A percentile compares a stretch with the other conserved stretches of the same genome.
Conservation (phyloP, 202 grass and related monocot genomes). For the Elaeis oleifera region DNA sequence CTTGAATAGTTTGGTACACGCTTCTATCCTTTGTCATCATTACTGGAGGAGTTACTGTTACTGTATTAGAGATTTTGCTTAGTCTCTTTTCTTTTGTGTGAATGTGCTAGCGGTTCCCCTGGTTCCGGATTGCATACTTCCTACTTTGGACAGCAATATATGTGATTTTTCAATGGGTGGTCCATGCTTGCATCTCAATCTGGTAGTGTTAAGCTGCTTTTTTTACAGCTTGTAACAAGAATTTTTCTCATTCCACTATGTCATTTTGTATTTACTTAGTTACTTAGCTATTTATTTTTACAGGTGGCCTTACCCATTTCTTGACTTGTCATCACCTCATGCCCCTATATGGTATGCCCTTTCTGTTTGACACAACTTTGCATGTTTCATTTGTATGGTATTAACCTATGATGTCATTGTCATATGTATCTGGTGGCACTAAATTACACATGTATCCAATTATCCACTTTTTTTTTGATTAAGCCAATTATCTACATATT, state of each 20-base stretch:
- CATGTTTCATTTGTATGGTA: too few species aligned
- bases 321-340: slow-evolving; percentile 49
- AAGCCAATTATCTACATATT: too few species aligned
- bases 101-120: slow-evolving; percentile 60
- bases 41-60: neutral
- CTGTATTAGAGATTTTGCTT: neutral
- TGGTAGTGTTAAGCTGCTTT: slow-evolving; percentile 33
- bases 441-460: too few species aligned
- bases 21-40: neutral
- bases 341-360: slow-evolving; percentile 62
- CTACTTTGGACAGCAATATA: slow-evolving; percentile 67
- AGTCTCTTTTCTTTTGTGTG: slow-evolving; percentile 15
- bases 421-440: too few species aligned
- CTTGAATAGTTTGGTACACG: slow-evolving; percentile 74
- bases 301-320: slow-evolving; percentile 99
- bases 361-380: neutral
- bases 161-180: slow-evolving; percentile 85
- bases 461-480: too few species aligned
- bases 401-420: too few species aligned
- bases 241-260: neutral
- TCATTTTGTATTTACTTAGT: neutral
- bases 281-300: neutral
- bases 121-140: slow-evolving; percentile 90
- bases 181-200: slow-evolving; percentile 51
- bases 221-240: neutral